Base-by-base conservation (phyloP, 2,329 filamentous ascomycete species). In the Xenoacremonium recifei region DNA sequence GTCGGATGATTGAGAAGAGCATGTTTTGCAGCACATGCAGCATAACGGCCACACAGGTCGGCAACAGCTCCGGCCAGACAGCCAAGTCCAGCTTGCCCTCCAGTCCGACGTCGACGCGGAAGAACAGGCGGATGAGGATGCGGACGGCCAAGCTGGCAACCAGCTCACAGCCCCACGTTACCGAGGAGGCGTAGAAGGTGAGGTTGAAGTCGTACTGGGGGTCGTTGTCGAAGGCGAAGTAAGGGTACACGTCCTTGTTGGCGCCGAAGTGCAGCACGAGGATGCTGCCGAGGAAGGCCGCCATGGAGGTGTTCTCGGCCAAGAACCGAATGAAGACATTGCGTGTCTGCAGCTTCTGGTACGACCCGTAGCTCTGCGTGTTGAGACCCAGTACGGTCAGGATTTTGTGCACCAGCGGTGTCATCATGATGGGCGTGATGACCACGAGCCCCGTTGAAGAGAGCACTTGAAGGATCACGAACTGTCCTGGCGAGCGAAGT, bases 21-120 rank as follows among this genome's bases (percentile, higher is more conserved):
- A 86, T 86, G 60, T 85, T 86, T 65, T 86, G 82, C 63, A 85
- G 58, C 37, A 85, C 82, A 54, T 86, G 82, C 59, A 85, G 66
- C 68, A 80, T 80, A 17, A 85, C 82, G 17, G 78, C 79, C 16
- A 83, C 77, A 40, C 78, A 79, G 3, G 82, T 84, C 15, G 82
- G 82, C 54, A 86, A 63, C 55, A 86, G 63, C 67, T 85, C 82
- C 3, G 82, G 82, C 79, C 82, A 85, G 41, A 80, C 76, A 6
- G 75, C 76, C 51, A 86, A 66, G 62, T 86, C 82, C 47, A 78
- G 67, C 63, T 78, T 80, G 19, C 80, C 82, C 65, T 86, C 82
- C 30, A 77, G 68, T 15, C 80, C 81, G 37, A 85, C 80, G 50
- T 82, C 76, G 37, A 85, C 74, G 31, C 72, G 71, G 61, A 81